Evolutionary conservation across 805 yeast genomes (phyloP), one percentile per base, ranked within the genome.

Genomic region (Ogataea neopini): DNA sequence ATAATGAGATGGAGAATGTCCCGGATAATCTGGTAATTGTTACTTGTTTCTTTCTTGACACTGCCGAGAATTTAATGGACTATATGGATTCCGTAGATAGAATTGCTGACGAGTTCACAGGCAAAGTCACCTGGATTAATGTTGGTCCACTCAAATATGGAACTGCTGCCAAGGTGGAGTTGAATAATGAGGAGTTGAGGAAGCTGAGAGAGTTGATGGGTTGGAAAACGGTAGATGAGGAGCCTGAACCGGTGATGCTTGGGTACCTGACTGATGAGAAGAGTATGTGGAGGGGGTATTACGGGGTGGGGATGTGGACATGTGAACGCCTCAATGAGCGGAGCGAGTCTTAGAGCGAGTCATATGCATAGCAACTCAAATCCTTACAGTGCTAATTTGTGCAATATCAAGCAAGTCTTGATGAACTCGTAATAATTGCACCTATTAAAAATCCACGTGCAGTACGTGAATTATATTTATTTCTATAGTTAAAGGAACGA

Each of bases 101-200:
- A 9, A 57, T 84, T 29, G 52, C 66, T 7, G 62, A 64, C 7
- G 33, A 47, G 3, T 61, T 60, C 18, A 58, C 59, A 7, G 71
- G 69, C 7, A 70, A 69, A 13, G 74, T 74, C 3, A 72, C 76
- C 35, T 92, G 98, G 98, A 80, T 92, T 52, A 92, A 94, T 62
- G 74, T 83, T 11, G 99, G 99, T 0, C 99, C 99, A 0, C 72
- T 94, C 51, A 86, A 91, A 64, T 92, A 94, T 72, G 97, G 97
- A 0, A 81, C 89, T 2, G 86, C 90, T 45, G 83, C 96, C 40
- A 73, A 77, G 61, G 80, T 84, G 25, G 96, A 91, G 62, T 69
- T 89, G 25, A 83, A 82, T 33, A 70, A 78, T 11, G 84, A 84
- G n/a, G 97, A 91, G 60, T 61, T 91, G 41, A 64, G 67, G 11